A percentile compares a stretch with the other conserved stretches of the same genome.
Evolutionary conservation across 345 rosid genomes (phyloP).

Genomic region (Triadica sebifera): DNA sequence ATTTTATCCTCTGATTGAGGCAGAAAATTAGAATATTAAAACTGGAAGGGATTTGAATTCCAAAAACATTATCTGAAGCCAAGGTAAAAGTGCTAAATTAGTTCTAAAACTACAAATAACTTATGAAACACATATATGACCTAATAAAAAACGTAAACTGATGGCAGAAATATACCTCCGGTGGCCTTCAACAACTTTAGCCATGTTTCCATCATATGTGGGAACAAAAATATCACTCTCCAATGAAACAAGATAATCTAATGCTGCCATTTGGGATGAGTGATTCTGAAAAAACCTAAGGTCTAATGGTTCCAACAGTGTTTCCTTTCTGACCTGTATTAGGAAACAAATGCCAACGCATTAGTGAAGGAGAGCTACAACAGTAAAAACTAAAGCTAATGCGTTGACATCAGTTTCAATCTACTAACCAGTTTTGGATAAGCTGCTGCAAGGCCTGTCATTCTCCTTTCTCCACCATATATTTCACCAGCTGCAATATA

Average conservation of each 20-base stretch:
- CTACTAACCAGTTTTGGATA: constrained; percentile 70
- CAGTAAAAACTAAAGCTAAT: constrained; percentile 3
- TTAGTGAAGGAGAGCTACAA: neutral
- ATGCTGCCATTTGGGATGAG: constrained; percentile 89
- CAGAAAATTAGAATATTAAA: constrained; percentile 10
- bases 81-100: constrained; percentile 6
- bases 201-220: constrained; percentile 99
- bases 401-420: constrained; percentile 16
- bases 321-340: constrained; percentile 82
- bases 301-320: constrained; percentile 63
- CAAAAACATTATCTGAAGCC: constrained; percentile 24
- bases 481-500: constrained; percentile 88
- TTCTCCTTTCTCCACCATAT: constrained; percentile 65
- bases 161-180: constrained; percentile 54
- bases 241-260: constrained; percentile 88
- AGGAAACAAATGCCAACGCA: constrained; percentile 3
- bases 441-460: constrained; percentile 64
- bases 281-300: constrained; percentile 73
- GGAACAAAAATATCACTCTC: constrained; percentile 97
- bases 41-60: constrained; percentile 6
- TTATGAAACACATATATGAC: neutral
- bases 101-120: neutral
- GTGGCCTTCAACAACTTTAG: constrained; percentile 98
- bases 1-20: constrained; percentile 10
- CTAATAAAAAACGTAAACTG: neutral